These are phyloP conservation scores for Linanthus parryae DNA, from an alignment of 148 eudicot species.

Conservation along the genomic window DNA sequence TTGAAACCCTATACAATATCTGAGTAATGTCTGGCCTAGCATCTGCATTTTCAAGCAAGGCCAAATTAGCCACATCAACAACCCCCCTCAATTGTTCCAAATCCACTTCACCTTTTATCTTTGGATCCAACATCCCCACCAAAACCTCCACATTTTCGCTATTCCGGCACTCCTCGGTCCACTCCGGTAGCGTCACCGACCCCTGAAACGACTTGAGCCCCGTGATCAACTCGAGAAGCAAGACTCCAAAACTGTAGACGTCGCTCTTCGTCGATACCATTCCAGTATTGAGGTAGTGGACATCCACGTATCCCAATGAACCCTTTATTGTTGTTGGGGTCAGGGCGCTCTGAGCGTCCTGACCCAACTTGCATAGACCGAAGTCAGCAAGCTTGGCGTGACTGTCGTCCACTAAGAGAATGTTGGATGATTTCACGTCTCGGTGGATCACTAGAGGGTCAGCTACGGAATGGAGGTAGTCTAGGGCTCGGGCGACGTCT, in stretches of 20 bases:
- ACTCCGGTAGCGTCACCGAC: slow-evolving; percentile 34
- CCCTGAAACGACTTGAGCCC: slow-evolving; percentile 40
- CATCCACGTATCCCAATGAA: slow-evolving; percentile 43
- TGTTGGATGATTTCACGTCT: slow-evolving; percentile 45
- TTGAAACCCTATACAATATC: slow-evolving; percentile 22
- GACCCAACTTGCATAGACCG: slow-evolving; percentile 48
- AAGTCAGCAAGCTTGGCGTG: slow-evolving; percentile 51
- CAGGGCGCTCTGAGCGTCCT: slow-evolving; percentile 18
- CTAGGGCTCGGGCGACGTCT: slow-evolving; percentile 39
- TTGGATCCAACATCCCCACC: slow-evolving; percentile 34
- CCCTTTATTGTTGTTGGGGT: slow-evolving; percentile 41
- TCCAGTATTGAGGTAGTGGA: slow-evolving; percentile 33
- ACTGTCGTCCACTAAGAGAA: slow-evolving; percentile 28
- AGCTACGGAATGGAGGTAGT: slow-evolving; percentile 45
- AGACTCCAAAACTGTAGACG: slow-evolving; percentile 44
- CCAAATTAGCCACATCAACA: slow-evolving; percentile 31
- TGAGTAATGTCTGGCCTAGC: slow-evolving; percentile 38
- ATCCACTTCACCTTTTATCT: slow-evolving; percentile 22
- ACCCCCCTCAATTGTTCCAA: slow-evolving; percentile 27
- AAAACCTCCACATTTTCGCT: slow-evolving; percentile 20
- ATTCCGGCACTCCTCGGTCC: slow-evolving; percentile 32
- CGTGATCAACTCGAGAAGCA: slow-evolving; percentile 39
- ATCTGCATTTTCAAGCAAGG: slow-evolving; percentile 26
- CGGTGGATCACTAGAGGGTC: slow-evolving; percentile 44
- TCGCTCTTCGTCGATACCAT: slow-evolving; percentile 38